Evolutionary conservation across 306 rosid species (phyloP).

Genomic region (Mucuna pruriens): DNA sequence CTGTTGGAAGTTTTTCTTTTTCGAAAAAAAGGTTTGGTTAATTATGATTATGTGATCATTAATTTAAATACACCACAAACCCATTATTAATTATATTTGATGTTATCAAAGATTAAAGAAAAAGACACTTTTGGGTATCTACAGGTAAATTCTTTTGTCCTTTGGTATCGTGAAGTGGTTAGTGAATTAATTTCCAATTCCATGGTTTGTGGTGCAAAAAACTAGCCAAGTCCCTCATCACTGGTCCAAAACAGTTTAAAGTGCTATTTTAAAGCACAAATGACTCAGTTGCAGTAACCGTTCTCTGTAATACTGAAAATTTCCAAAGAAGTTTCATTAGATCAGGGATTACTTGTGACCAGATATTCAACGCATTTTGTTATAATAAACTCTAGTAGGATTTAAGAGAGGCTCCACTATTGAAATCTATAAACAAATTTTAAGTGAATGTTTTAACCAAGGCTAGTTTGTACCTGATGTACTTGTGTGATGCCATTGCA

Average conservation of each 20-base stretch:
- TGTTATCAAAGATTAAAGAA: background rate
- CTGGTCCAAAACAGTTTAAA: background rate
- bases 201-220: background rate
- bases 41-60: constrained; percentile 4
- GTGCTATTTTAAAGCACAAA: background rate
- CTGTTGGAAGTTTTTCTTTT: background rate
- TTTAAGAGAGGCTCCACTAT: background rate
- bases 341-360: no score
- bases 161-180: background rate
- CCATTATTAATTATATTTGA: background rate
- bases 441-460: background rate
- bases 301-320: background rate
- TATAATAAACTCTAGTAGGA: background rate
- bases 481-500: constrained; percentile 20
- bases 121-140: background rate
- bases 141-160: constrained; percentile 6
- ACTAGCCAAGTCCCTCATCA: background rate
- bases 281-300: background rate
- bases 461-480: background rate
- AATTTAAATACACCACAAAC: constrained; percentile 2
- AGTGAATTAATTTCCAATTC: constrained; percentile 26
- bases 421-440: background rate
- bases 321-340: background rate
- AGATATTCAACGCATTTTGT: no score
- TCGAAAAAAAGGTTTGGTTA: background rate